Conservation (phyloP, 1,284 basidiomycete genomes). For the Cryptococcus sp. region DNA sequence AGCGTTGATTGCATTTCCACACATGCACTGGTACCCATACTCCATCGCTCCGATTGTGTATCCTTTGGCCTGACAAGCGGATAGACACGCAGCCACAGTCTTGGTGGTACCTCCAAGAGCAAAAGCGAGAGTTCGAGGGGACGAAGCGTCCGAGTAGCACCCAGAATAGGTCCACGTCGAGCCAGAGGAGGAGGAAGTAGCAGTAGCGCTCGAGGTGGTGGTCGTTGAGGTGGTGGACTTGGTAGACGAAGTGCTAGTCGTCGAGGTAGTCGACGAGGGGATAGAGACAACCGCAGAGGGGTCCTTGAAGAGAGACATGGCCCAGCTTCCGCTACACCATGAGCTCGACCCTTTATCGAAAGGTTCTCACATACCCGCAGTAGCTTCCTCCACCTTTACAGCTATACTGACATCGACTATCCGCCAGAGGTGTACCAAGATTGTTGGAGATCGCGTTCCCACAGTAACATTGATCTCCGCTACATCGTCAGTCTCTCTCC, state of each 20-base stretch:
- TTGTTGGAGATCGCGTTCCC: not conserved
- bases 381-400: not conserved
- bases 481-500: not conserved
- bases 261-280: too few relatives aligned
- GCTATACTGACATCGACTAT: not conserved
- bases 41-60: not conserved
- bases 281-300: not conserved
- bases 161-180: not conserved
- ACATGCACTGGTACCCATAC: too few relatives aligned
- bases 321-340: conserved; percentile 1
- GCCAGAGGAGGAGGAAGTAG: not conserved
- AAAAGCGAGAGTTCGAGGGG: not conserved
- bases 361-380: not conserved
- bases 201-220: not conserved
- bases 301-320: not conserved
- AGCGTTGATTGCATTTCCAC: too few relatives aligned
- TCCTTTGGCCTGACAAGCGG: not conserved
- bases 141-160: not conserved
- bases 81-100: not conserved
- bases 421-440: not conserved
- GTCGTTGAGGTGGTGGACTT: not conserved
- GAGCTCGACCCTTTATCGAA: not conserved
- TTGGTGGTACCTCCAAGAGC: not conserved
- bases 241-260: not conserved
- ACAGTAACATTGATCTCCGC: not conserved